Conservation (phyloP, 176 grass and related monocot species). For the Aegilops speltoides region DNA sequence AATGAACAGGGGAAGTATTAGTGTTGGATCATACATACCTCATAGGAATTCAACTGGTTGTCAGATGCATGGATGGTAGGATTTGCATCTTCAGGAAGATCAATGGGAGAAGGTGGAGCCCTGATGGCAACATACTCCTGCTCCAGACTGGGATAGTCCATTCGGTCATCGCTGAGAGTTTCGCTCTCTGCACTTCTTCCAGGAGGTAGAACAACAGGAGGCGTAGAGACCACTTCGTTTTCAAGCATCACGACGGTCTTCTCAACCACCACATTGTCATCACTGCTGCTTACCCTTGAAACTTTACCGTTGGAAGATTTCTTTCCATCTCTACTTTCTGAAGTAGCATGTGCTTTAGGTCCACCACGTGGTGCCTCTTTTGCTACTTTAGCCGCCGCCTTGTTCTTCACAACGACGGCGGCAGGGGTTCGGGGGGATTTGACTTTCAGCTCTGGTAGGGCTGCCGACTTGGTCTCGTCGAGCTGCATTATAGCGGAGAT, state of each 20-base stretch:
- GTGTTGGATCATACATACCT: slow-evolving; percentile 59
- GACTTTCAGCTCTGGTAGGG: slow-evolving; percentile 73
- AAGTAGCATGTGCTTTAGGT: slow-evolving; percentile 30
- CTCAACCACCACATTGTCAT: slow-evolving; percentile 57
- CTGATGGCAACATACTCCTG: slow-evolving; percentile 45
- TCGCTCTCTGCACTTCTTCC: slow-evolving; percentile 27
- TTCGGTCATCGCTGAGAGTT: slow-evolving; percentile 34
- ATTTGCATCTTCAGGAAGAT: slow-evolving; percentile 34
- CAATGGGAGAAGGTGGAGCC: slow-evolving; percentile 59
- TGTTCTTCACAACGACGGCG: slow-evolving; percentile 27
- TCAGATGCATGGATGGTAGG: slow-evolving; percentile 20
- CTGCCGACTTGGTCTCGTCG: slow-evolving; percentile 84
- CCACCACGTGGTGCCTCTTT: slow-evolving; percentile 27
- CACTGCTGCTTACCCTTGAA: slow-evolving; percentile 29
- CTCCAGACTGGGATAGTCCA: slow-evolving; percentile 27
- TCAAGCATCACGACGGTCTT: slow-evolving; percentile 71
- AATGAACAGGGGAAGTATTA: slow-evolving; percentile 23
- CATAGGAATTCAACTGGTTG: slow-evolving; percentile 33
- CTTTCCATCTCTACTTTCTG: slow-evolving; percentile 28
- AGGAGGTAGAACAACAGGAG: slow-evolving; percentile 23
- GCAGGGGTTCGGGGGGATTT: slow-evolving; percentile 41
- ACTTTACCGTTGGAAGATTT: slow-evolving; percentile 27
- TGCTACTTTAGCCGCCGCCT: slow-evolving; percentile 28
- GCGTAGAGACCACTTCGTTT: slow-evolving; percentile 41
- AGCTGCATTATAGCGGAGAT: slow-evolving; percentile 89